Conservation (phyloP, 108 stramenopile species). For the Nitzschia sp. region DNA sequence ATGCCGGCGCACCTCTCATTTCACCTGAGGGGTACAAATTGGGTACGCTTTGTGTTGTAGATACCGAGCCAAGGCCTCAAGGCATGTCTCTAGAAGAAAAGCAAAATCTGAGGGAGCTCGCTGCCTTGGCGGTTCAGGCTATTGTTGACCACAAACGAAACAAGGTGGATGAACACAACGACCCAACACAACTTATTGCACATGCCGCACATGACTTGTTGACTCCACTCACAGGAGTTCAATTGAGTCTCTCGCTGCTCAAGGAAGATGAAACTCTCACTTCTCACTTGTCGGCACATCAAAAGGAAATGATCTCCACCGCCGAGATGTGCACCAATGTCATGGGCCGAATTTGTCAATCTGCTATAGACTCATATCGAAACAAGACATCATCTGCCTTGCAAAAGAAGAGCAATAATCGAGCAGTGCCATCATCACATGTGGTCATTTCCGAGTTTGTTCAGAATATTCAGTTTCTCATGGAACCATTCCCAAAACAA, state of each 20-base stretch:
- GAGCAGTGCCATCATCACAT: neutral
- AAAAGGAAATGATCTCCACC: constrained; percentile 52
- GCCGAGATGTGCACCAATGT: constrained; percentile 47
- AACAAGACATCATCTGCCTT: constrained; percentile 9
- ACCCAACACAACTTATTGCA: constrained; percentile 54
- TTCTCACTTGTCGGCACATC: constrained; percentile 30
- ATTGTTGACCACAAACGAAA: constrained; percentile 46
- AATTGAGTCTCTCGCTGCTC: constrained; percentile 57
- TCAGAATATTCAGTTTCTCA: constrained; percentile 43
- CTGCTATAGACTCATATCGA: constrained; percentile 60
- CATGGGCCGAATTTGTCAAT: constrained; percentile 63
- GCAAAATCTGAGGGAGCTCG: constrained; percentile 61
- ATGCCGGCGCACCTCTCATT: constrained; percentile 72
- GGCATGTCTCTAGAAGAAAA: constrained; percentile 56
- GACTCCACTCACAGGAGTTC: constrained; percentile 68
- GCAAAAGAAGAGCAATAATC: neutral
- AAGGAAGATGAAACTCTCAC: constrained; percentile 47
- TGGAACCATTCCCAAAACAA: constrained; percentile 59
- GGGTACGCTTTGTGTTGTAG: constrained; percentile 81
- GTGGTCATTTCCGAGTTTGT: constrained; percentile 45
- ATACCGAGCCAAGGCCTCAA: constrained; percentile 50
- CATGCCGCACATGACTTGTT: constrained; percentile 75
- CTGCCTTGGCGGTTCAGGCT: constrained; percentile 51
- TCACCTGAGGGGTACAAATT: constrained; percentile 68
- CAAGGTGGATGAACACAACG: constrained; percentile 33